These are phyloP conservation scores for Gliomastix tumulicola DNA, from an alignment of 2,329 filamentous ascomycete species.

Conservation along the genomic window DNA sequence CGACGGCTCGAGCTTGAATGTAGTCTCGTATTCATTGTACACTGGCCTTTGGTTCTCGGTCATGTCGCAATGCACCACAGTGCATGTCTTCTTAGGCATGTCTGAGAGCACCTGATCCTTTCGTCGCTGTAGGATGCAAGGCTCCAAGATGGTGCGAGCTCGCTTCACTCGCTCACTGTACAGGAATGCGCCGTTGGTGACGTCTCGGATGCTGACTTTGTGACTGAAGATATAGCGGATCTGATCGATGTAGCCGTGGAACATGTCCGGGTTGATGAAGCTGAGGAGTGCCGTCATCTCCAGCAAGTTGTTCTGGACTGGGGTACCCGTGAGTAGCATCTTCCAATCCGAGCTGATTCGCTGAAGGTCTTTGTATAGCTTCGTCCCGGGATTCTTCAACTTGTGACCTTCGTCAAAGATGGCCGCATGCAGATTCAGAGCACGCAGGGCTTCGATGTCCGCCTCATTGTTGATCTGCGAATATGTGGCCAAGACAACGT, in stretches of 20 bases:
- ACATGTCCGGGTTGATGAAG: constrained; percentile 88
- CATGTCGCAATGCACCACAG: constrained; percentile 76
- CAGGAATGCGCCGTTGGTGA: constrained; percentile 73
- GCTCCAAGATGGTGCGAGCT: constrained; percentile 86
- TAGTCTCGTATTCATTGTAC: constrained; percentile 59
- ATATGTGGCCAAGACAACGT: constrained; percentile 54
- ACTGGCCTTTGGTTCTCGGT: constrained; percentile 64
- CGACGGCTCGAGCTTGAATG: constrained; percentile 57
- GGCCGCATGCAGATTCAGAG: constrained; percentile 42
- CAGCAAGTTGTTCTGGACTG: constrained; percentile 88
- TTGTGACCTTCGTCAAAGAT: constrained; percentile 95
- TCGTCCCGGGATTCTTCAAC: constrained; percentile 80
- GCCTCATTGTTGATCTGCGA: constrained; percentile 47
- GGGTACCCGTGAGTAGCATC: constrained; percentile 70
- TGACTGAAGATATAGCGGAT: constrained; percentile 87
- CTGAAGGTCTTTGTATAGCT: constrained; percentile 72
- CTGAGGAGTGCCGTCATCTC: constrained; percentile 85
- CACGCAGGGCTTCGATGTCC: constrained; percentile 43
- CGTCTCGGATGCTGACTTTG: constrained; percentile 77
- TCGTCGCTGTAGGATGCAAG: constrained; percentile 88
- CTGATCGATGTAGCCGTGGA: constrained; percentile 68
- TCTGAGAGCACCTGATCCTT: constrained; percentile 87
- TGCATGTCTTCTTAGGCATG: constrained; percentile 71
- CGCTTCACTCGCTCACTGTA: constrained; percentile 81
- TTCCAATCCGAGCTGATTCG: constrained; percentile 76